Percentiles rank a stretch among this genome's conserved stretches.
These are phyloP conservation scores for Rhizoclosmatium sp. DNA, from an alignment of 192 early-diverging fungal species.

Conservation along the genomic window DNA sequence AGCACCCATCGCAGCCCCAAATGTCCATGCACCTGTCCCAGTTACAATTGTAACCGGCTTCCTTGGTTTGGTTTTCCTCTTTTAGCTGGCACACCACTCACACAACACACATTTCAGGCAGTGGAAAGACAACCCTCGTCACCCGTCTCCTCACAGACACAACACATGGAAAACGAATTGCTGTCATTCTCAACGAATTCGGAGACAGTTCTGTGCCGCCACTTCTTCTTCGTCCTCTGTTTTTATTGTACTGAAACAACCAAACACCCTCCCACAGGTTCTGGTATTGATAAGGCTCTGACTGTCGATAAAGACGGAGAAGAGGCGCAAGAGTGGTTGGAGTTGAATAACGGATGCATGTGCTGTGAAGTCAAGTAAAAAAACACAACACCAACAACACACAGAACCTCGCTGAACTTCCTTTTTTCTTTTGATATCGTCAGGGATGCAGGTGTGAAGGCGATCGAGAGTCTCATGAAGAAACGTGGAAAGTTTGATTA, in stretches of 20 bases:
- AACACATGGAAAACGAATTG: conserved; percentile 92
- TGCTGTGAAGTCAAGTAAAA: conserved; percentile 95
- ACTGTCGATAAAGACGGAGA: conserved; percentile 81
- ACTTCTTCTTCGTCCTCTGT: too few species aligned
- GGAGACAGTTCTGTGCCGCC: conserved; percentile 71
- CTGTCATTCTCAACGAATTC: conserved; percentile 99
- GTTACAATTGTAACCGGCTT: conserved; percentile 73
- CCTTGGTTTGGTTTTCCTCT: conserved; percentile 48
- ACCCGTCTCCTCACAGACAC: conserved; percentile 61
- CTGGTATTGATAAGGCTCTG: conserved; percentile 93
- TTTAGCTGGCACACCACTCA: neutral
- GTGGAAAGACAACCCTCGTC: conserved; percentile 93
- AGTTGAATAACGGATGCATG: conserved; percentile 95
- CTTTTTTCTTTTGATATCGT: neutral
- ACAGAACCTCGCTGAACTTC: neutral
- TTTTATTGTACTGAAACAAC: neutral
- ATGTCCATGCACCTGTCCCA: conserved; percentile 46
- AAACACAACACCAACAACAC: neutral
- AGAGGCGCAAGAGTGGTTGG: conserved; percentile 95
- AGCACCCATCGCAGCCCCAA: neutral
- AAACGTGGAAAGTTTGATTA: conserved; percentile 94
- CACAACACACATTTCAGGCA: conserved; percentile 38
- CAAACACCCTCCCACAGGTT: conserved; percentile 51
- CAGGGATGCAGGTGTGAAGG: conserved; percentile 92
- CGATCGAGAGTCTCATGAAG: conserved; percentile 92